Evolutionary conservation across 495 filamentous ascomycete genomes (phyloP).

Genomic region (Penicillium lagena): DNA sequence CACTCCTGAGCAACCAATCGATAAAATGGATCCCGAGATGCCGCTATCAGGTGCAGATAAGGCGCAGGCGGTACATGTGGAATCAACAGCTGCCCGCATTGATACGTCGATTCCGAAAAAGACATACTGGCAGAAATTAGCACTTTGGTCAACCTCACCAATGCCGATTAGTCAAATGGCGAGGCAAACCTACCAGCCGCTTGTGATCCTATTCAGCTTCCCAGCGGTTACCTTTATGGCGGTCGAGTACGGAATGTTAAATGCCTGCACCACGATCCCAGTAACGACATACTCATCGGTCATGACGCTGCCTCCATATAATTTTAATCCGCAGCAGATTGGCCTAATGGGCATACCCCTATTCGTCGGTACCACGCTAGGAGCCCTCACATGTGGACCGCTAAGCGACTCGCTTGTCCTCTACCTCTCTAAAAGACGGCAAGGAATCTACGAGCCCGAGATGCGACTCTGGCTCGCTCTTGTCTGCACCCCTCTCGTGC

Average conservation of each 20-base stretch:
- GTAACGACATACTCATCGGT: constrained; percentile 22
- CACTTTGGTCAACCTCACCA: constrained; percentile 11
- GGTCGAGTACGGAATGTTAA: constrained; percentile 25
- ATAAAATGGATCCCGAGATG: constrained; percentile 4
- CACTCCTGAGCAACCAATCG: not conserved
- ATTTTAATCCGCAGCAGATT: constrained; percentile 26
- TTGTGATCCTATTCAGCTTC: constrained; percentile 18
- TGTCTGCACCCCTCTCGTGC: constrained; percentile 16
- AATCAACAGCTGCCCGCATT: not conserved
- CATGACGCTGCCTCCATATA: constrained; percentile 30
- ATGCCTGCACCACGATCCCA: constrained; percentile 24
- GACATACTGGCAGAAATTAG: constrained; percentile 10
- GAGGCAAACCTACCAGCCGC: constrained; percentile 19
- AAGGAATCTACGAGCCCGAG: constrained; percentile 31
- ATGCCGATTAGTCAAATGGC: constrained; percentile 9
- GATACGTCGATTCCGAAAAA: constrained; percentile 13
- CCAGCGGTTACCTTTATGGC: constrained; percentile 30
- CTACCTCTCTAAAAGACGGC: constrained; percentile 20
- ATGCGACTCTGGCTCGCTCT: constrained; percentile 23
- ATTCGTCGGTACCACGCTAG: constrained; percentile 28
- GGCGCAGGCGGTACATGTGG: not conserved
- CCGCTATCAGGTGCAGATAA: not conserved
- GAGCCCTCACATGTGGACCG: constrained; percentile 21
- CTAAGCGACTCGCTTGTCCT: constrained; percentile 29
- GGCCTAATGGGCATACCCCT: constrained; percentile 30